Evolutionary conservation across 225 moss, liverwort and hornwort genomes (phyloP), one percentile per base, ranked within the genome.

Genomic region (Sphagnum contortum): DNA sequence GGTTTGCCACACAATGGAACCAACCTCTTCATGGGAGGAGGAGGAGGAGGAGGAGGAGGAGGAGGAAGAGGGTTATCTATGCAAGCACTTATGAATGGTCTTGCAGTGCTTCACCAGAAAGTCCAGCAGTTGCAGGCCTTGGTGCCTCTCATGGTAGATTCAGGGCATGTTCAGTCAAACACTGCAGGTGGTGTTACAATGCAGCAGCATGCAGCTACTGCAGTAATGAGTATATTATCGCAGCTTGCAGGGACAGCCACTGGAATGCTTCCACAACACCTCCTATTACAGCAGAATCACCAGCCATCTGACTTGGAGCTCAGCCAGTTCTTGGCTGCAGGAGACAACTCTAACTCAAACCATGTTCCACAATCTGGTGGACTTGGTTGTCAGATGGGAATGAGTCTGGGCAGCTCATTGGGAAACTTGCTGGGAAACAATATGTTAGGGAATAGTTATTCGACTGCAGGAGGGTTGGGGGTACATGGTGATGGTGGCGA

Each of bases 71-170:
- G 29, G 29, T 29, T 29, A 29, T 29, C 29, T 46, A 76, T 79
- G 47, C 81, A 85, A 64, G 61, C 72, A 10, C 81, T 94, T 64
- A 83, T 89, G 86, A 72, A 74, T 9, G 85, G 77, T n/a, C 80
- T 94, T 8, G 55, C 80, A 4, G 71, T 87, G 53, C 81, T 94
- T 9, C 91, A 94, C 65, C 87, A 94, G 49, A 86, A 86, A 11
- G 77, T 94, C 56, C 76, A 74, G 1, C 94, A 89, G 44, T 87
- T 94, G 45, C 94, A 91, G 75, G 81, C 87, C 11, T 83, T 91
- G n/a, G 89, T 94, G 57, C 91, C 94, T 12, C 76, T 75, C 12
- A 78, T 91, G 63, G 62, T 80, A 2, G 80, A 81, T 65, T 81
- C 71, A 48, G 83, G 80, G 11, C 87, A 76, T 45, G 61, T 76